Conservation (phyloP, 108 stramenopile species). For the Chaetoceros tenuissimus region DNA sequence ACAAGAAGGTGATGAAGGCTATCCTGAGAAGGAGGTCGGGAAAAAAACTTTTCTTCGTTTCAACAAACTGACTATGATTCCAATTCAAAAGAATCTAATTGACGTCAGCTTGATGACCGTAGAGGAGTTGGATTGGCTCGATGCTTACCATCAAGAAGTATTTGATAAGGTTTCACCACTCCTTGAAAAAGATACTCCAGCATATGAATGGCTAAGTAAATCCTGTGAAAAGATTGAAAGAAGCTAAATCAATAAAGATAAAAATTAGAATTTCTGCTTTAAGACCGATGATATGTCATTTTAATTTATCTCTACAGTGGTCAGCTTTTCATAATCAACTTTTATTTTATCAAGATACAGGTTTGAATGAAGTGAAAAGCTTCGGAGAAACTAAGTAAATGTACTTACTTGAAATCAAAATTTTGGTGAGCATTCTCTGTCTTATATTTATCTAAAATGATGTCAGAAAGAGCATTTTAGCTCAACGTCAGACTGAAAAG, state of each 20-base stretch:
- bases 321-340: too few species aligned
- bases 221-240: constrained; percentile 63
- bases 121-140: constrained; percentile 79
- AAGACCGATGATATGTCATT: too few species aligned
- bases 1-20: constrained; percentile 19
- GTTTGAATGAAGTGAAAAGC: too few species aligned
- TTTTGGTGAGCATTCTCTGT: too few species aligned
- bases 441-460: too few species aligned
- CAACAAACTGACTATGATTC: constrained; percentile 78
- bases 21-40: constrained; percentile 19
- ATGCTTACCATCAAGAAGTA: constrained; percentile 76
- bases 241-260: constrained; percentile 3
- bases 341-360: too few species aligned
- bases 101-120: constrained; percentile 53
- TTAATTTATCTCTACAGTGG: too few species aligned
- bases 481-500: too few species aligned
- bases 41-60: constrained; percentile 76
- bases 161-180: constrained; percentile 67
- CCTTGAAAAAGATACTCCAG: constrained; percentile 55
- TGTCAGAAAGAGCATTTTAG: too few species aligned
- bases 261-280: neutral
- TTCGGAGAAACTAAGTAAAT: too few species aligned
- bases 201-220: constrained; percentile 66
- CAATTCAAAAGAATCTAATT: constrained; percentile 85
- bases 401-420: too few species aligned